These are phyloP conservation scores for Dactylellina haptotyla DNA, from an alignment of 2,329 filamentous ascomycete genomes.

Conservation along the genomic window DNA sequence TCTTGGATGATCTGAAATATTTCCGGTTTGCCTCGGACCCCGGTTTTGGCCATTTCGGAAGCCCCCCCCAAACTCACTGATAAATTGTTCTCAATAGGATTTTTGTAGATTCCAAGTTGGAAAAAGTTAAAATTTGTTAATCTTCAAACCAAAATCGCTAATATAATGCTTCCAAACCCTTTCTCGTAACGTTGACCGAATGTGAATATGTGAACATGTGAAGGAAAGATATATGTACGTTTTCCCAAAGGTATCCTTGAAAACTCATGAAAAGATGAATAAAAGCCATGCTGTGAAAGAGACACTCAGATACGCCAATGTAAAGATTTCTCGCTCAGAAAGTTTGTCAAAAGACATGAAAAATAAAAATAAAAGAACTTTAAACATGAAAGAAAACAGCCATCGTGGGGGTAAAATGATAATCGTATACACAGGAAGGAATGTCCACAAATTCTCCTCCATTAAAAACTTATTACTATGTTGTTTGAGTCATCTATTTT, in stretches of 20 bases:
- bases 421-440: slow-evolving; percentile 43
- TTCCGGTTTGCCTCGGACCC: slow-evolving; percentile 4
- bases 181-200: slow-evolving; percentile 12
- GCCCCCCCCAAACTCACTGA: no score
- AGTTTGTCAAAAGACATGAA: not conserved
- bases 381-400: slow-evolving; percentile 7
- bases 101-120: no score
- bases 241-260: slow-evolving; percentile 26
- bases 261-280: slow-evolving; percentile 6
- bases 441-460: not conserved
- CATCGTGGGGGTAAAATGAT: no score
- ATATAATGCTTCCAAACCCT: slow-evolving; percentile 10
- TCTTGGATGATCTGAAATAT: slow-evolving; percentile 12
- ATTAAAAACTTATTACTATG: not conserved
- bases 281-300: slow-evolving; percentile 6
- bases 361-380: slow-evolving; percentile 30
- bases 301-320: slow-evolving; percentile 23
- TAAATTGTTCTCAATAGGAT: not conserved
- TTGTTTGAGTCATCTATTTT: slow-evolving; percentile 7
- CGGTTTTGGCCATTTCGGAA: not conserved
- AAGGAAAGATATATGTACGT: slow-evolving; percentile 17
- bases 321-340: slow-evolving; percentile 20
- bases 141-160: slow-evolving; percentile 18
- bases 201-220: slow-evolving; percentile 9
- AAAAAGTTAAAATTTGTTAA: not conserved